Evolutionary conservation across 371 early-diverging fungal species (phyloP), one percentile per base, ranked within the genome.

Genomic region (Ordospora colligata): DNA sequence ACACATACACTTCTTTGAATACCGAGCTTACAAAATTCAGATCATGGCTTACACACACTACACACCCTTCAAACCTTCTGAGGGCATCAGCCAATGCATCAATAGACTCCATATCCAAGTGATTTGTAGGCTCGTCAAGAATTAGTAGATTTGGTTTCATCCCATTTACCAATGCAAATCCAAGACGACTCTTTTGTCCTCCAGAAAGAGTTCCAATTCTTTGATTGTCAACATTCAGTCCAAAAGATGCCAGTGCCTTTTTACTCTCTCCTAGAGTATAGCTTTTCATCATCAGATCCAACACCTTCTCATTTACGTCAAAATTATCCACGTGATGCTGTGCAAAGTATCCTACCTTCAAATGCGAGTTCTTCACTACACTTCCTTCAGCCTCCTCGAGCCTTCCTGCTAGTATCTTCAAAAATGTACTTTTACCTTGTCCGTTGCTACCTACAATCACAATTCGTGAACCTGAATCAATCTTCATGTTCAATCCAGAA

Each of bases 11-110:
- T 81, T 93, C 93, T 44, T 88, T 89, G 86, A 92, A 92, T 3
- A 90, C 90, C 22, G 87, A 85, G 75, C 89, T 88, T 64, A 94
- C 88, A 79, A 94, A 92, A 64, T 89, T 88, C 78, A 92, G 88
- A 87, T 97, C 98, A 91, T 97, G 98, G 80, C 91, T 91, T 23
- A 97, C 96, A 72, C 96, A 88, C 19, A 97, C 95, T 47, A 96
- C 92, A 80, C 94, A 96, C 64, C 95, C 95, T 64, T 89, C 86
- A 86, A 90, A 97, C 53, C 85, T 83, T 81, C 93, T 92, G 86
- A 97, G 92, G 43, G 95, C 96, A 44, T 91, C 89, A 46, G 94
- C 94, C 76, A 97, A 86, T 7, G 93, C 90, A 82, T 96, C 96
- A 75, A 97, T 95, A 67, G 92, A 90, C 81, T 91, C 90, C 79